Percentiles rank a stretch among this genome's conserved stretches.
Conservation (phyloP, 176 grass and related monocot genomes). For the Metroxylon sagu region DNA sequence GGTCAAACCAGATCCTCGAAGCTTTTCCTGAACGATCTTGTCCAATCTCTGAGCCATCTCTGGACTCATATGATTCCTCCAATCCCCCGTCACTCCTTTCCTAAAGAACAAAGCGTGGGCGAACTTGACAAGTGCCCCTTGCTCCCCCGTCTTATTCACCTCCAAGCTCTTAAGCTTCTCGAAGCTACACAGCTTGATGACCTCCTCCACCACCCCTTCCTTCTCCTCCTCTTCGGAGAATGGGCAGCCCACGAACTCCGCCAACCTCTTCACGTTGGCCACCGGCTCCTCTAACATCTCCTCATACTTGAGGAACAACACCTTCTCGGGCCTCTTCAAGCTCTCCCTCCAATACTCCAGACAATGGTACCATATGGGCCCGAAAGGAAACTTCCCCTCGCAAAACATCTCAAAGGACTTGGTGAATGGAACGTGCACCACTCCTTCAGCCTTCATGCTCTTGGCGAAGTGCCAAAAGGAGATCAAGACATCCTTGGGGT, state of each 20-base stretch:
- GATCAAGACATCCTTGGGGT: no score
- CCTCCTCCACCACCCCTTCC: slow-evolving; percentile 7
- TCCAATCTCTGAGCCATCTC: no score
- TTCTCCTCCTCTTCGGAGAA: slow-evolving; percentile 23
- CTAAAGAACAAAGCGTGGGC: no score
- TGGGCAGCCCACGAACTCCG: slow-evolving; percentile 29
- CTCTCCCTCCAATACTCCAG: slow-evolving; percentile 39
- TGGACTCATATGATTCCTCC: no score
- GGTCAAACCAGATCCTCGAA: no score
- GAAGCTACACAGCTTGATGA: slow-evolving; percentile 19
- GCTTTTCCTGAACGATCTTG: no score
- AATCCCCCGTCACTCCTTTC: no score
- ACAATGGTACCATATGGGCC: slow-evolving; percentile 33
- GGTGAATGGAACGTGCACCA: not conserved
- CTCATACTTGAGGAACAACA: slow-evolving; percentile 45
- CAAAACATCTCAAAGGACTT: slow-evolving; percentile 20
- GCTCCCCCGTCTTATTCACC: slow-evolving; percentile 2
- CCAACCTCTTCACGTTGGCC: slow-evolving; percentile 12
- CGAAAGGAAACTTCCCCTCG: slow-evolving; percentile 27
- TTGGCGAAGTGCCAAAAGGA: no score
- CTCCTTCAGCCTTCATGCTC: no score
- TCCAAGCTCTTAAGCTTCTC: slow-evolving; percentile 17
- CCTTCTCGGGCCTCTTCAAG: slow-evolving; percentile 12
- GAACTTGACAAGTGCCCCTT: no score
- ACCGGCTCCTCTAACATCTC: slow-evolving; percentile 18